phyloP scores from a whole-genome alignment of 2,329 filamentous ascomycete species.

The Rhynchosporium agropyri region DNA sequence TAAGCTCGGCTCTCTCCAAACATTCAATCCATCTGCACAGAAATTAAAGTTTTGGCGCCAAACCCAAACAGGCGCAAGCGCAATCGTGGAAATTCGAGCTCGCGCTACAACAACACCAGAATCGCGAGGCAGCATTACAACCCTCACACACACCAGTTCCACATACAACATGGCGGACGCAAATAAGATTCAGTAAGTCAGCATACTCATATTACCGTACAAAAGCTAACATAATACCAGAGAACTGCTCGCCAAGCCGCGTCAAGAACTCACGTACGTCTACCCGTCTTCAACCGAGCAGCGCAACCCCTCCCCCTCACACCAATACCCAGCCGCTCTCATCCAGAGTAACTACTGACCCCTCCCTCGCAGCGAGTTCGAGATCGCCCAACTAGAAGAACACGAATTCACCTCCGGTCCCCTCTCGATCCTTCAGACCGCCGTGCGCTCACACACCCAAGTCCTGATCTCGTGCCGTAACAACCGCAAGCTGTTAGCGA shows the following conservation, averaged over 20 bases:
- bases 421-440: constrained; percentile 93
- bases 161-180: constrained; percentile 61
- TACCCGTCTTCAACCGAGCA: constrained; percentile 12
- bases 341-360: constrained; percentile 34
- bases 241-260: constrained; percentile 86
- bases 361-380: constrained; percentile 70
- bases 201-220: not conserved
- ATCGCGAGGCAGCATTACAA: constrained; percentile 28
- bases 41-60: not conserved
- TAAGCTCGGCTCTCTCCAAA: constrained; percentile 21
- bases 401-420: constrained; percentile 80
- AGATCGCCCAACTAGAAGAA: constrained; percentile 78
- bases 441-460: constrained; percentile 90
- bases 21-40: constrained; percentile 1
- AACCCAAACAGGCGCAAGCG: not conserved
- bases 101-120: constrained; percentile 10
- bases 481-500: constrained; percentile 95
- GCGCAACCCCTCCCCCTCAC: constrained; percentile 16
- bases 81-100: constrained; percentile 16
- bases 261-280: constrained; percentile 86
- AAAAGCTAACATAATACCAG: constrained; percentile 50
- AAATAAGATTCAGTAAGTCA: constrained; percentile 66
- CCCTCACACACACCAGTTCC: constrained; percentile 31
- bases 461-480: constrained; percentile 97
- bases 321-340: constrained; percentile 22